Base-by-base conservation (phyloP, 2,329 filamentous ascomycete species). In the Arachnomyces sp. region DNA sequence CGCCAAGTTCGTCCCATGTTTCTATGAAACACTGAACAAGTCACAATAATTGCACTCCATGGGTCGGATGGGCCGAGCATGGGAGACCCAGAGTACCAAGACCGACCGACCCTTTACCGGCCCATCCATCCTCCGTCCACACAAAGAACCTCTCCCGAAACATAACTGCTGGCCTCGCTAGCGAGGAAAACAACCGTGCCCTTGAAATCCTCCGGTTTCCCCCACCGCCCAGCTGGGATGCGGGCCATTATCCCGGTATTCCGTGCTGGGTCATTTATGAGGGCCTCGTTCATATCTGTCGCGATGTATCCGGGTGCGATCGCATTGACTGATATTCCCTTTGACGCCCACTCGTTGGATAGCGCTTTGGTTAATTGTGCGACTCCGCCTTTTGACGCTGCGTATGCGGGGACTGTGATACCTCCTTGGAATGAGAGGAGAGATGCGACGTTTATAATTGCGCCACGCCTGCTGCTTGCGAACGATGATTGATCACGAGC, bases 61-160 rank as follows among this genome's bases (percentile, higher is more conserved):
- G 20, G 5, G 5, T 5, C 20, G 20, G n/a, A n/a, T n/a, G n/a
- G n/a, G 9, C 20, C 5, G 20, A 25, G 20, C 20, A 25, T 25
- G 20, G 20, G 5, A 5, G 5, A 5, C 9, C 9, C 20, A 25
- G 5, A 25, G 20, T 5, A 25, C 9, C 9, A 5, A 5, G 5
- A 25, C n/a, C 9, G 20, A 25, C 20, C 9, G 20, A 25, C 20
- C 20, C 20, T 16, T 34, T 69, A 93, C 70, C 86, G 72, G 1
- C 84, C 87, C 87, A 94, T 93, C 87, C 86, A 94, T 8, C 88
- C 88, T 6, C 88, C 88, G 63, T 94, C 89, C 34, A 94, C 84
- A 17, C 84, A 81, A 50, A 94, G 57, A 4, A 87, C 70, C 63
- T 94, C 84, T 3, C 49, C 49, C 11, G 47, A 46, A 17, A 51